Base-by-base conservation (phyloP, 176 grass and related monocot genomes). In the Miscanthus lutarioriparius region DNA sequence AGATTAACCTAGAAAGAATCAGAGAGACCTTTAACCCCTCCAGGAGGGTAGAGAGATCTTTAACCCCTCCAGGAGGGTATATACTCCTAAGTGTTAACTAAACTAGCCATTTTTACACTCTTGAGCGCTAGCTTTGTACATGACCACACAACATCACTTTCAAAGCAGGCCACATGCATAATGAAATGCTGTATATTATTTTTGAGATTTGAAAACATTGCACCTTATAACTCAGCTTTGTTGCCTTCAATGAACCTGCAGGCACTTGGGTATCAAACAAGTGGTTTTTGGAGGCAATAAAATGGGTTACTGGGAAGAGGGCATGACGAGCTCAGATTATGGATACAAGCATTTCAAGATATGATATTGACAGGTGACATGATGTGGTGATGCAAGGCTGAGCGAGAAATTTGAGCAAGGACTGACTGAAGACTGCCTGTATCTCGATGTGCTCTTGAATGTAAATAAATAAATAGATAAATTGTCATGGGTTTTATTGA, bases 331-430 rank as follows among this genome's bases (percentile, higher is more conserved):
- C 72, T 53, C 92, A 6, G 88, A 91, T 70, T 84, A 86, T 75
- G 95, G 91, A 80, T 95, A 97, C 80, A 97, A 86, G 69, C 87
- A 91, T 76, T 97, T 89, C 87, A 92, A 95, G 79, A 95, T 93
- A 77, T 95, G 72, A 90, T 26, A 80, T 53, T 32, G 7, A n/a
- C 26, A 45, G 38, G 43, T 37, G 70, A 37, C 30, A 25, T 74
- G 79, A 7, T 3, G 10, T 49, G 35, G 33, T 25, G 12, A 48
- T 35, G 53, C 37, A 19, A 78, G 8, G 26, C 27, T 80, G 64
- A 15, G 5, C 37, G 36, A 61, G 35, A 87, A 77, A 61, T 61
- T 70, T 70, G 67, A 40, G 58, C 16, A 49, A 66, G 32, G 66
- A 67, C 45, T 1, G n/a, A 27, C 56, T 70, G 43, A 36, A 56